These are phyloP conservation scores for Xerocomellus dryophilus DNA, from an alignment of 768 basidiomycete species.

Conservation along the genomic window DNA sequence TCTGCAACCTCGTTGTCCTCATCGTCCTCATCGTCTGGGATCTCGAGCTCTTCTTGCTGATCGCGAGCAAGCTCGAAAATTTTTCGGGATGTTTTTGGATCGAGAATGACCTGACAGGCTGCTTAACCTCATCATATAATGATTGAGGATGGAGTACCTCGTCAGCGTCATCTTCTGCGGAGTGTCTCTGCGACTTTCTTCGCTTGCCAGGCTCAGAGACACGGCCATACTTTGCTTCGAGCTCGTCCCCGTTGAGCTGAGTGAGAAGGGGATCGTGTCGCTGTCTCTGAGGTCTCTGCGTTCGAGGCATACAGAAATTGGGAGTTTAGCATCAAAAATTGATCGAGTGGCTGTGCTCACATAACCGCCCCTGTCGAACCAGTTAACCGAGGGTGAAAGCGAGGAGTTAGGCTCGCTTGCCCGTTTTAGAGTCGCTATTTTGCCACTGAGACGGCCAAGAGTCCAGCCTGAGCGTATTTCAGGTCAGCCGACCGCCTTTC, in stretches of 20 bases:
- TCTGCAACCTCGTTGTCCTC: slow-evolving; percentile 33
- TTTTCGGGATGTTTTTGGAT: slow-evolving; percentile 76
- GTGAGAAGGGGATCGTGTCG: slow-evolving; percentile 87
- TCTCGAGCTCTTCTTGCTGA: slow-evolving; percentile 87
- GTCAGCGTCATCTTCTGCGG: slow-evolving; percentile 50
- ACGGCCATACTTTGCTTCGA: slow-evolving; percentile 73
- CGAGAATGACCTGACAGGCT: slow-evolving; percentile 56
- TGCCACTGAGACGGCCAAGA: no score
- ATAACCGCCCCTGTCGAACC: neutral
- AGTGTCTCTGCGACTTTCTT: slow-evolving; percentile 51
- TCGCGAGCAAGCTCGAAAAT: slow-evolving; percentile 91
- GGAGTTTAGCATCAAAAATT: neutral
- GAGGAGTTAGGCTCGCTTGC: no score
- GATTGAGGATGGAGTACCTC: slow-evolving; percentile 43
- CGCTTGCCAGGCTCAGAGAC: slow-evolving; percentile 75
- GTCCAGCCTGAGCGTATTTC: no score
- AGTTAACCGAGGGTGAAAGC: no score
- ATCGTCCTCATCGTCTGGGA: slow-evolving; percentile 55
- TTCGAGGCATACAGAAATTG: slow-evolving; percentile 57
- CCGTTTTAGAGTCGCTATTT: no score
- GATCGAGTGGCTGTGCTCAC: slow-evolving; percentile 13
- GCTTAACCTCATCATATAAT: slow-evolving; percentile 2
- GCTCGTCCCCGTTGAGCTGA: slow-evolving; percentile 79
- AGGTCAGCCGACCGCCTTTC: neutral
- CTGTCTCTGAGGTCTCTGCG: slow-evolving; percentile 51